Percentiles rank a stretch among this genome's conserved stretches.
Evolutionary conservation across 768 basidiomycete genomes (phyloP).

Genomic region (Hygrocybe coccinea): DNA sequence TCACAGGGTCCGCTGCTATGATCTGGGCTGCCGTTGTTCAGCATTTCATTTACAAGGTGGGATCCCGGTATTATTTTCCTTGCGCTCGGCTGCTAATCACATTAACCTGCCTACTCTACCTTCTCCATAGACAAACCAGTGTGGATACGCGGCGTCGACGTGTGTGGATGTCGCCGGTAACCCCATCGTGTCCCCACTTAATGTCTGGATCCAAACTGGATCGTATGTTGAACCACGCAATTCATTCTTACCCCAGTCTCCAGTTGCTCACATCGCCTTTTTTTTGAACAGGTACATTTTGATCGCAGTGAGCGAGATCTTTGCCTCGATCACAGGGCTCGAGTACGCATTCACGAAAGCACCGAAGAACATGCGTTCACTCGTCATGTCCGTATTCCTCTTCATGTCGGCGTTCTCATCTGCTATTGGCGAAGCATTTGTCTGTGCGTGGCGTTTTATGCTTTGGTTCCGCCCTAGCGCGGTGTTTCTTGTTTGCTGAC

Average conservation of each 20-base stretch:
- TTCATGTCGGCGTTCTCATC: constrained; percentile 56
- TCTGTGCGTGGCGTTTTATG: constrained; percentile 42
- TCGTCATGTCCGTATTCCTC: constrained; percentile 70
- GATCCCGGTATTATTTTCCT: constrained; percentile 53
- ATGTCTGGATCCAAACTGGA: constrained; percentile 74
- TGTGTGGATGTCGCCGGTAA: constrained; percentile 41
- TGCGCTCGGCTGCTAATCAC: constrained; percentile 45
- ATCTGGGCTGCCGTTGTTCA: constrained; percentile 67
- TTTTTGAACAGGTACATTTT: constrained; percentile 49
- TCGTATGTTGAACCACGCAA: constrained; percentile 38
- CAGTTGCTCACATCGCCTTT: neutral
- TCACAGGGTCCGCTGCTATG: constrained; percentile 53
- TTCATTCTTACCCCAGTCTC: neutral
- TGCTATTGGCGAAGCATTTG: constrained; percentile 67
- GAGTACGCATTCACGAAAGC: constrained; percentile 91
- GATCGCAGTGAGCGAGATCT: constrained; percentile 68
- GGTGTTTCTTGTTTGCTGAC: constrained; percentile 26
- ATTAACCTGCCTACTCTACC: constrained; percentile 8
- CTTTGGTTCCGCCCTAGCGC: neutral
- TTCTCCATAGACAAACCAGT: constrained; percentile 40
- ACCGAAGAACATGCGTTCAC: constrained; percentile 83
- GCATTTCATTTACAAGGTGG: constrained; percentile 66
- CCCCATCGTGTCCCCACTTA: constrained; percentile 55
- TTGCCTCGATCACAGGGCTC: constrained; percentile 75
- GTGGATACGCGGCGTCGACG: constrained; percentile 47